phyloP scores from a whole-genome alignment of 345 rosid genomes.

The Populus euphratica region DNA sequence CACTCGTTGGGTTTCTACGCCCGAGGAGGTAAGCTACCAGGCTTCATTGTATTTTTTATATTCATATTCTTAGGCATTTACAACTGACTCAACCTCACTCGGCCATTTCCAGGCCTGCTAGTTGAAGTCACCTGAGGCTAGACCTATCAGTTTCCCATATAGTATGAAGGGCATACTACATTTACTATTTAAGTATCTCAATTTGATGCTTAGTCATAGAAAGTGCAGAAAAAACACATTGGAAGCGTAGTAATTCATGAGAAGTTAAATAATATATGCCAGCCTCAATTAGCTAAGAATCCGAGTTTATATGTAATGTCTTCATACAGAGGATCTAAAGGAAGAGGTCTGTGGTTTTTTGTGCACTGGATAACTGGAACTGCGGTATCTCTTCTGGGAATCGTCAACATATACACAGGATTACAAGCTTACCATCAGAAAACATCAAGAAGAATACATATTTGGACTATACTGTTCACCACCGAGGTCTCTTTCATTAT shows the following conservation, averaged over 20 bases:
- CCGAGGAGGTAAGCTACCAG: slow-evolving; percentile 51
- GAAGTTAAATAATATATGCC: not conserved
- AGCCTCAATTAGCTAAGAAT: not conserved
- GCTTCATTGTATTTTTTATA: not conserved
- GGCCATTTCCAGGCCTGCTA: not conserved
- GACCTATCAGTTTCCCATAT: not conserved
- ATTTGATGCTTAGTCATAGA: not conserved
- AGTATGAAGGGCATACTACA: not conserved
- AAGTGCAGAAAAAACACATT: not conserved
- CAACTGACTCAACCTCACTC: not conserved
- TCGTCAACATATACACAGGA: slow-evolving; percentile 51
- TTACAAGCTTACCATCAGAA: slow-evolving; percentile 48
- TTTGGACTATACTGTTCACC: slow-evolving; percentile 46
- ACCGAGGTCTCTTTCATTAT: slow-evolving; percentile 33
- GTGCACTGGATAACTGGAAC: slow-evolving; percentile 60
- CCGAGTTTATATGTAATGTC: not conserved
- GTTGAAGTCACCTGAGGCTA: not conserved
- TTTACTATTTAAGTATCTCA: not conserved
- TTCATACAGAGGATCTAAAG: slow-evolving; percentile 42
- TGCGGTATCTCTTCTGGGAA: slow-evolving; percentile 39
- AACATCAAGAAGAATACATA: slow-evolving; percentile 44
- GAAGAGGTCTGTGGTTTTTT: slow-evolving; percentile 53
- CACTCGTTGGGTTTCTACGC: slow-evolving; percentile 51
- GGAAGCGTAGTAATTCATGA: not conserved
- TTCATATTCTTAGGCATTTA: not conserved